Conservation (phyloP, 2,329 filamentous ascomycete genomes). For the Claviceps quebecensis region DNA sequence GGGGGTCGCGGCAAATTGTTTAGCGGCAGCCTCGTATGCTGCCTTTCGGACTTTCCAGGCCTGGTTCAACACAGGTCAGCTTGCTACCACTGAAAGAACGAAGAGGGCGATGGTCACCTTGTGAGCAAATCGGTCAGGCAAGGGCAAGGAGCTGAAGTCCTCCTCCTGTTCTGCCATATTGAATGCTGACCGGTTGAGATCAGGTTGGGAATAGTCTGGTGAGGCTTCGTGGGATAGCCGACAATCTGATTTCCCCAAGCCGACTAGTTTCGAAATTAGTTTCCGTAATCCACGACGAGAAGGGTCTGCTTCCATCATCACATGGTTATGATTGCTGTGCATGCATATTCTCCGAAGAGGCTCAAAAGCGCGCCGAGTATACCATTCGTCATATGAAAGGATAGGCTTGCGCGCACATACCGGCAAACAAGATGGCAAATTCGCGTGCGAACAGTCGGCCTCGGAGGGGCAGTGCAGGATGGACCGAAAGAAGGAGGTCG, state of each 20-base stretch:
- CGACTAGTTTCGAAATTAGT: slow-evolving; percentile 19
- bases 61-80: slow-evolving; percentile 24
- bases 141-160: slow-evolving; percentile 65
- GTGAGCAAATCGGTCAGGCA: slow-evolving; percentile 70
- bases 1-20: slow-evolving; percentile 71
- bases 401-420: background rate
- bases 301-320: slow-evolving; percentile 12
- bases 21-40: slow-evolving; percentile 84
- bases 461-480: background rate
- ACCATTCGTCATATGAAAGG: background rate
- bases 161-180: slow-evolving; percentile 71
- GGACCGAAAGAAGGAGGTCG: slow-evolving; percentile 1
- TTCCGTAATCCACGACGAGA: slow-evolving; percentile 14
- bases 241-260: slow-evolving; percentile 8
- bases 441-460: background rate
- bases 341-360: background rate
- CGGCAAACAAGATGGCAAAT: background rate
- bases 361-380: background rate
- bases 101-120: slow-evolving; percentile 38
- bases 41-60: slow-evolving; percentile 95
- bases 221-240: slow-evolving; percentile 1
- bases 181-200: slow-evolving; percentile 9
- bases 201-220: slow-evolving; percentile 10
- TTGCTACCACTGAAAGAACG: background rate
- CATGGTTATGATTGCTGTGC: background rate